Evolutionary conservation across 495 filamentous ascomycete genomes (phyloP), one percentile per base, ranked within the genome.

Genomic region (Aspergillus wentii): DNA sequence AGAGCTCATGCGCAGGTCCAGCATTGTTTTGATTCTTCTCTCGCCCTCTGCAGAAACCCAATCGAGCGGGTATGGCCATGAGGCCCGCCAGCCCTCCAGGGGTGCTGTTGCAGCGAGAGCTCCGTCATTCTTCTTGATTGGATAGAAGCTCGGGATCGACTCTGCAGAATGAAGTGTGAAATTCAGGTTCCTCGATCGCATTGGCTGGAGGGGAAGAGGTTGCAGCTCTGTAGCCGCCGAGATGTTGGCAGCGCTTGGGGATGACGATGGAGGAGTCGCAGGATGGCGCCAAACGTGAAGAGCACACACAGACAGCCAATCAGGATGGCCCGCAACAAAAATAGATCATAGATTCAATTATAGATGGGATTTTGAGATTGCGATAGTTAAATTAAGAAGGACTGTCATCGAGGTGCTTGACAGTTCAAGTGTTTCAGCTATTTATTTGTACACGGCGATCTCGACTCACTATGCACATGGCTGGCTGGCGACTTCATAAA

Each of bases 221-320:
- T 40, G 33, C 38, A 33, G 26, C 11, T 35, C 9, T 31, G 33
- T 59, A 59, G 48, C 48, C 57, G 60, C 57, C 42, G 53, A 17
- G 25, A 28, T 4, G 25, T 10, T 9, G 25, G 4, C 2, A 13
- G 25, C 25, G 25, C 25, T n/a, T n/a, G n/a, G n/a, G n/a, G n/a
- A n/a, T n/a, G n/a, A n/a, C n/a, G n/a, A n/a, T n/a, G n/a, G n/a
- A n/a, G n/a, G n/a, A n/a, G n/a, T n/a, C n/a, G n/a, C n/a, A n/a
- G n/a, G n/a, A n/a, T n/a, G n/a, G n/a, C n/a, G n/a, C n/a, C n/a
- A n/a, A n/a, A n/a, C n/a, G n/a, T n/a, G n/a, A n/a, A n/a, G n/a
- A n/a, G n/a, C n/a, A n/a, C n/a, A n/a, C n/a, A n/a, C 50, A 15
- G 29, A 25, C 15, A 26, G 16, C 42, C 42, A 44, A 44, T 44